Evolutionary conservation across 2,329 filamentous ascomycete genomes (phyloP).

Genomic region (Neoarthrinium moseri): DNA sequence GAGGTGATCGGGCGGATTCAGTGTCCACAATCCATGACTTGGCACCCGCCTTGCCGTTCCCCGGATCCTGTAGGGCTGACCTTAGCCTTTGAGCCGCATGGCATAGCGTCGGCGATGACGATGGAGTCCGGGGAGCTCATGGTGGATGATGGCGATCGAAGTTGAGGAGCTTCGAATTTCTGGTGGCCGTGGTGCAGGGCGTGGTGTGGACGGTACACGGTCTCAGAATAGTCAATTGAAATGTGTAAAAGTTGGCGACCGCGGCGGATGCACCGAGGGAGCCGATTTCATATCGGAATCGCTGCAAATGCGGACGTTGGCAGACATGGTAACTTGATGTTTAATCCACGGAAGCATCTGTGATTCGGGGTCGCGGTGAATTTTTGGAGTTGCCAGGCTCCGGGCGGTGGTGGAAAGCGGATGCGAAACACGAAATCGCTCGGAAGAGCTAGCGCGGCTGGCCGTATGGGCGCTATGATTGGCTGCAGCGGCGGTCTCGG

Average conservation of each 20-base stretch:
- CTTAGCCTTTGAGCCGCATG: conserved; percentile 34
- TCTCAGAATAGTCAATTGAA: conserved; percentile 22
- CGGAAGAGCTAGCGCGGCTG: conserved; percentile 6
- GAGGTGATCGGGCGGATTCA: no score
- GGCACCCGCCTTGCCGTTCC: background rate
- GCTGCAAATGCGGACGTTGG: conserved; percentile 9
- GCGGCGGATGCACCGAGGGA: conserved; percentile 5
- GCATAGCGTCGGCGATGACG: conserved; percentile 32
- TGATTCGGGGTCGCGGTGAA: conserved; percentile 24
- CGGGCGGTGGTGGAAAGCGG: conserved; percentile 5
- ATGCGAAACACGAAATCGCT: conserved; percentile 8
- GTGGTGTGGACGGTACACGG: conserved; percentile 1
- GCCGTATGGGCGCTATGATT: conserved; percentile 19
- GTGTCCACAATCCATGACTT: conserved; percentile 3
- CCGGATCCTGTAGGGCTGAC: conserved; percentile 31
- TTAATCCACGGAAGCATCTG: conserved; percentile 20
- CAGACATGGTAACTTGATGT: conserved; percentile 21
- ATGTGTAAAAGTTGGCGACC: conserved; percentile 19
- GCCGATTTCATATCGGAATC: conserved; percentile 6
- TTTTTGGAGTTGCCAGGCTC: conserved; percentile 20
- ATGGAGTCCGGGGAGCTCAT: conserved; percentile 26
- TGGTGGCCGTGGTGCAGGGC: conserved; percentile 11
- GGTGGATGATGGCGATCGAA: conserved; percentile 24
- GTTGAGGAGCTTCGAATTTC: conserved; percentile 17
- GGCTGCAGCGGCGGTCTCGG: conserved; percentile 10